phyloP scores from a whole-genome alignment of 169 alveolate species.

The Plasmodium berghei region DNA sequence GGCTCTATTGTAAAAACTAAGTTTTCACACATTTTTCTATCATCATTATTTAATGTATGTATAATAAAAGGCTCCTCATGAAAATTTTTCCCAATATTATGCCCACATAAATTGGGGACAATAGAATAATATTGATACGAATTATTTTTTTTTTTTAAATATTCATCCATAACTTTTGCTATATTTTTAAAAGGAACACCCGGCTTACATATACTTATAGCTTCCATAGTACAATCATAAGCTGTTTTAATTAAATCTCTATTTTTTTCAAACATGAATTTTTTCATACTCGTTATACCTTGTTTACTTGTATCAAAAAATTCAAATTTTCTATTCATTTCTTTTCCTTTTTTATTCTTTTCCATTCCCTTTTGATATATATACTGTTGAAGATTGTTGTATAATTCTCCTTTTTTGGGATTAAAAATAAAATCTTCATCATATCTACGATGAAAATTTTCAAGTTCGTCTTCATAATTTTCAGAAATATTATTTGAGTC shows the following conservation, averaged over 20 bases:
- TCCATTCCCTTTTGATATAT: slow-evolving; percentile 13
- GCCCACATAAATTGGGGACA: slow-evolving; percentile 82
- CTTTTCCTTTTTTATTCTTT: not conserved
- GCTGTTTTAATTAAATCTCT: slow-evolving; percentile 80
- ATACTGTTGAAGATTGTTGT: slow-evolving; percentile 18
- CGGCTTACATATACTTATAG: slow-evolving; percentile 78
- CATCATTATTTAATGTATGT: slow-evolving; percentile 77
- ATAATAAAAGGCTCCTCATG: slow-evolving; percentile 82
- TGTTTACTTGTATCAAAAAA: slow-evolving; percentile 28
- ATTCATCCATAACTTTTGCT: slow-evolving; percentile 37
- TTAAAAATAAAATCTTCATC: slow-evolving; percentile 36
- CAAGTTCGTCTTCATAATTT: slow-evolving; percentile 19
- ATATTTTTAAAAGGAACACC: slow-evolving; percentile 76
- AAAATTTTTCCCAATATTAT: slow-evolving; percentile 84
- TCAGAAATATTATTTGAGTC: not conserved
- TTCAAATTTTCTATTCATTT: slow-evolving; percentile 5
- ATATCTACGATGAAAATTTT: slow-evolving; percentile 30
- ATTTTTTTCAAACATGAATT: slow-evolving; percentile 75
- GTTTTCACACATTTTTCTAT: slow-evolving; percentile 85
- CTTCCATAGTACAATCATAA: slow-evolving; percentile 82
- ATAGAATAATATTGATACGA: slow-evolving; percentile 39
- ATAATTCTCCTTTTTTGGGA: not conserved
- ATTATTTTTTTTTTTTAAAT: slow-evolving; percentile 34
- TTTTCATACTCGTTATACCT: slow-evolving; percentile 47
- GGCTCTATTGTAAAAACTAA: slow-evolving; percentile 89